Base-by-base conservation (phyloP, 2,329 filamentous ascomycete genomes). In the Fusarium graminum region DNA sequence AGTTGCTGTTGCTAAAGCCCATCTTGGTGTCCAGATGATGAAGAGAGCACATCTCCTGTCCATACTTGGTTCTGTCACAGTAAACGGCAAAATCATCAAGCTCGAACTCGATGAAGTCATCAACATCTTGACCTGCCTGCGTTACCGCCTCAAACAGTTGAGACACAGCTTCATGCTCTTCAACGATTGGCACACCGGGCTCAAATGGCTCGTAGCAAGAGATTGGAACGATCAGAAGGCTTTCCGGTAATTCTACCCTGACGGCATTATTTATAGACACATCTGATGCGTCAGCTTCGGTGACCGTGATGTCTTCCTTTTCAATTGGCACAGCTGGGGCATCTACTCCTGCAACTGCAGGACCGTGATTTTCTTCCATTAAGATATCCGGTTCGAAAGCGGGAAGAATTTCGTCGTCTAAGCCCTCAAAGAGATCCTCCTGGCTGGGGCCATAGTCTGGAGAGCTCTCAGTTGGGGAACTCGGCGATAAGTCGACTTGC, bases 61-160 rank as follows among this genome's bases (percentile, higher is more conserved):
- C 75, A 52, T 82, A 80, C 0, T 61, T 28, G 0, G 41, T 25
- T 0, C 68, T 65, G 43, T 82, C 71, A 25, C 81, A 74, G 69
- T 90, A 91, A 2, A 90, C 77, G 4, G 80, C 80, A 70, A 91
- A 91, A 3, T 86, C 74, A 11, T 87, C 78, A 0, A 91, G 76
- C 6, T 83, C 77, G 13, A 89, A 80, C 46, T 88, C 85, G 8
- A 80, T 59, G 19, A 78, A 81, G 4, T 74, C 75, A 1, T 74
- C 70, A 4, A 60, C 34, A 19, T 72, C 55, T 6, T 64, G 51
- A 4, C 60, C 47, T 8, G 44, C 34, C 29, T 63, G 44, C 29
- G 63, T 49, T 16, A 68, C 52, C 8, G 43, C 57, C 17, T 59
- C 47, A 16, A 47, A 22, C 14, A 67, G 57, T 14, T 52, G 16